phyloP scores from a whole-genome alignment of 2,329 filamentous ascomycete species.

The Phyllosticta capitalensis region DNA sequence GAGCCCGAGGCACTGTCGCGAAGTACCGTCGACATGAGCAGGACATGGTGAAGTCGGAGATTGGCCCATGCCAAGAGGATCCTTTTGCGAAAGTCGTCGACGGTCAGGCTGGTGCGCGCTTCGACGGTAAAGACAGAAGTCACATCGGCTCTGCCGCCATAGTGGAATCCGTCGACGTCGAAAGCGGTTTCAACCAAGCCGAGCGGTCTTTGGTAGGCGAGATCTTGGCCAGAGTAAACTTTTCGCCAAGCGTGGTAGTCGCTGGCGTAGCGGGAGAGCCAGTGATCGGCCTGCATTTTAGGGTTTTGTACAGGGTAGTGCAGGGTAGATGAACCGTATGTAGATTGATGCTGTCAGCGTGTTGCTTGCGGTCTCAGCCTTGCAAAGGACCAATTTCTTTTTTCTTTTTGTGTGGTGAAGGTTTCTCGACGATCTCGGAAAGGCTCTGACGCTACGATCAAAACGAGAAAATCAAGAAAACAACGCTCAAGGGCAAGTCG shows the following conservation, averaged over 20 bases:
- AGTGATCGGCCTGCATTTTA: slow-evolving; percentile 16
- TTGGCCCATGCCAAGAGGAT: slow-evolving; percentile 33
- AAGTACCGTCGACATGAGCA: slow-evolving; percentile 27
- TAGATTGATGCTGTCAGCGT: not conserved
- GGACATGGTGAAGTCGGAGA: slow-evolving; percentile 29
- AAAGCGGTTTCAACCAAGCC: slow-evolving; percentile 37
- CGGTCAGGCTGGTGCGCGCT: slow-evolving; percentile 22
- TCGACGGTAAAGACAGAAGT: slow-evolving; percentile 29
- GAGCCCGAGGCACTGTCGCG: slow-evolving; percentile 14
- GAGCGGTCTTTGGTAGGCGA: slow-evolving; percentile 27
- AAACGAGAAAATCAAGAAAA: not conserved
- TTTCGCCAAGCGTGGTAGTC: slow-evolving; percentile 30
- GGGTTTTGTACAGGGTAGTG: not conserved
- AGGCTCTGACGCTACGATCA: too few species aligned
- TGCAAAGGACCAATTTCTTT: not conserved
- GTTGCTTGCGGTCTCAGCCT: not conserved
- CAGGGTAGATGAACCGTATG: not conserved
- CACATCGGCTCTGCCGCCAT: slow-evolving; percentile 38
- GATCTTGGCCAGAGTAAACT: slow-evolving; percentile 13
- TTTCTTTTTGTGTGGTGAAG: not conserved
- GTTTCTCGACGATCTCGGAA: too few species aligned
- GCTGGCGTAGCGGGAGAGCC: slow-evolving; percentile 32
- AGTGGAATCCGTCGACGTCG: slow-evolving; percentile 35
- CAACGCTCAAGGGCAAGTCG: too few species aligned
- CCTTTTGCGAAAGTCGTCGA: slow-evolving; percentile 23